Evolutionary conservation across 495 filamentous ascomycete species (phyloP).

Genomic region (Immersiella caudata): DNA sequence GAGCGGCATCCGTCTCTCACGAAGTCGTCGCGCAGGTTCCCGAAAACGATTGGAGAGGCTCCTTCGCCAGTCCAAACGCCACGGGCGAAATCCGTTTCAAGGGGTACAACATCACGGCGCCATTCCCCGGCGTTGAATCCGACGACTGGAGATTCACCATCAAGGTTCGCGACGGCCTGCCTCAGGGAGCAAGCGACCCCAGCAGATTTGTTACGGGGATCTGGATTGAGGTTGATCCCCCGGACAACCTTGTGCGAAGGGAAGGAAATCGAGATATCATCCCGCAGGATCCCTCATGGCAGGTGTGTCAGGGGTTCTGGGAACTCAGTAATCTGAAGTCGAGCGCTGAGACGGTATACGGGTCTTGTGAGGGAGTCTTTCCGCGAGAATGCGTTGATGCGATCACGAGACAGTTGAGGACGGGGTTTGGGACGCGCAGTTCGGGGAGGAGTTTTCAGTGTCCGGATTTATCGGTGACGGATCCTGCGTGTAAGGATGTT

Average conservation of each 20-base stretch:
- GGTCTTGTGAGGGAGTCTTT: neutral
- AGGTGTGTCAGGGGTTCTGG: neutral
- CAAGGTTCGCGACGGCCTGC: neutral
- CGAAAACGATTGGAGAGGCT: neutral
- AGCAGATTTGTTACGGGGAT: too few relatives aligned
- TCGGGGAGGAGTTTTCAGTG: too few relatives aligned
- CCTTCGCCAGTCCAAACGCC: neutral
- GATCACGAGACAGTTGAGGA: too few relatives aligned
- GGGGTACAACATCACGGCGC: constrained; percentile 1
- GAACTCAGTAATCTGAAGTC: neutral
- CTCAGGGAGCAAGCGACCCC: neutral
- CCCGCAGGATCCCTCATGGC: constrained; percentile 3
- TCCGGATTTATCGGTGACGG: too few relatives aligned
- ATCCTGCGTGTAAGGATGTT: too few relatives aligned
- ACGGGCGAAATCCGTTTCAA: neutral
- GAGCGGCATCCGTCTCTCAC: too few relatives aligned
- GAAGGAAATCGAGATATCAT: neutral
- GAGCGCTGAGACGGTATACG: neutral
- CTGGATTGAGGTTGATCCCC: too few relatives aligned
- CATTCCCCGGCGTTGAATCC: constrained; percentile 1
- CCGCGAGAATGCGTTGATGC: too few relatives aligned
- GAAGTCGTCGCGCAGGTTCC: too few relatives aligned
- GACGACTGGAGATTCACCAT: neutral
- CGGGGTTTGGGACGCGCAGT: too few relatives aligned
- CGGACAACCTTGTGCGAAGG: too few relatives aligned